Base-by-base conservation (phyloP, 1,139 yeast species). In the Lodderomyces margitis region DNA sequence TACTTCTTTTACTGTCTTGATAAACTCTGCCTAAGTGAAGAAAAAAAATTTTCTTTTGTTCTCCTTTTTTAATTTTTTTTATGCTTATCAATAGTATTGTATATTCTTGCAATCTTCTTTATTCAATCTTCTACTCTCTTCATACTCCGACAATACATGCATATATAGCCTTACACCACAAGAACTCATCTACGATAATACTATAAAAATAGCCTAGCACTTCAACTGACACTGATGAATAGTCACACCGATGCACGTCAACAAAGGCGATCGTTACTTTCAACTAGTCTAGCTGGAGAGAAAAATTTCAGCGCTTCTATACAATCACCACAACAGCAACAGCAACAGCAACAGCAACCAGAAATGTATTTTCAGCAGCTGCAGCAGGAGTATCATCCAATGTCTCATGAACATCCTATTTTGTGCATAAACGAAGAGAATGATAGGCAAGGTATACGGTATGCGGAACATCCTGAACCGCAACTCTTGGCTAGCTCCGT, bases 401-500 rank as follows among this genome's bases (percentile, higher is more conserved):
- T 16, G 20, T 42, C 16, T 11, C 40, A 35, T 20, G 41, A 35
- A n/a, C 38, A 25, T 20, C 32, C 32, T 2, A 37, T 37, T 16
- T 38, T 43, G 20, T 21, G 39, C 2, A 42, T 44, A 21, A 40
- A 39, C n/a, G 33, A 37, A 37, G 21, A 9, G 35, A 35, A 25
- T 16, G 24, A 16, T 8, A 35, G 14, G 21, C 21, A 15, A 5
- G 7, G 9, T 34, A 41, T 24, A 32, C 34, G 15, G 19, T 38
- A 34, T 21, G 55, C 40, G 10, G 74, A 64, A 28, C 78, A 74
- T 45, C 78, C 78, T 1, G 81, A 79, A 42, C 83, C 83, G 0
- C 72, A 68, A 46, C 59, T 78, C 31, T 58, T 76, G 39, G 83
- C 83, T 1, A 70, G 77, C 3, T 75, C 81, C 0, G 80, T 75